Evolutionary conservation across 768 basidiomycete genomes (phyloP).

Genomic region (Leccinum arenicola): DNA sequence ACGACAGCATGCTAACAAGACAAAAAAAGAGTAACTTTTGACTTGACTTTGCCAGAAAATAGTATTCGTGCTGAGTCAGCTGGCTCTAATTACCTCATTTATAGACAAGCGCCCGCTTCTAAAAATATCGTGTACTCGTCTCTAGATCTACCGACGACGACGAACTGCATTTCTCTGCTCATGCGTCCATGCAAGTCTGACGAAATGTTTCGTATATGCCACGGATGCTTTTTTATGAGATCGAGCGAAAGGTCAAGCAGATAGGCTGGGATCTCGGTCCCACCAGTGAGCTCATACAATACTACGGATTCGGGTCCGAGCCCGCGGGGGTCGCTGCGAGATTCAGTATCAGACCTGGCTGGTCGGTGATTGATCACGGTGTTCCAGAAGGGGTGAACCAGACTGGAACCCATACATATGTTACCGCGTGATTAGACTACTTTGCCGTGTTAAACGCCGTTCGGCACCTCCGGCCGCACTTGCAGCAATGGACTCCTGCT

Average conservation of each 20-base stretch:
- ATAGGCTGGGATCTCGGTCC: background rate
- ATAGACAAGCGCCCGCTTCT: background rate
- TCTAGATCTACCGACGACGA: background rate
- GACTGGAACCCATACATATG: background rate
- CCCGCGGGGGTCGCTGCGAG: background rate
- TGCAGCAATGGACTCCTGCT: background rate
- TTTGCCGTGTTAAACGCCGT: background rate
- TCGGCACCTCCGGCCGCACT: background rate
- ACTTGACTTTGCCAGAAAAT: background rate
- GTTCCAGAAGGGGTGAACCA: background rate
- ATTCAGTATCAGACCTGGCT: background rate
- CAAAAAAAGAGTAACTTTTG: background rate
- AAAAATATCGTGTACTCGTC: background rate
- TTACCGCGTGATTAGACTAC: background rate
- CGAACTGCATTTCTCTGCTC: background rate
- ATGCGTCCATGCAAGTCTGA: background rate
- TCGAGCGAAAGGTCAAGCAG: background rate
- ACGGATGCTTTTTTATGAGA: background rate
- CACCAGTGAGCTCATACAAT: no score
- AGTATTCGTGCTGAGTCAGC: conserved; percentile 16
- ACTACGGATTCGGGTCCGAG: background rate
- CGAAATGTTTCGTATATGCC: background rate
- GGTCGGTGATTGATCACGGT: background rate
- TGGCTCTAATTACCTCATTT: background rate
- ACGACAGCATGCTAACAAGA: conserved; percentile 21